Conservation (phyloP, 257 asterid genomes). For the Nyctanthes arbortristis region DNA sequence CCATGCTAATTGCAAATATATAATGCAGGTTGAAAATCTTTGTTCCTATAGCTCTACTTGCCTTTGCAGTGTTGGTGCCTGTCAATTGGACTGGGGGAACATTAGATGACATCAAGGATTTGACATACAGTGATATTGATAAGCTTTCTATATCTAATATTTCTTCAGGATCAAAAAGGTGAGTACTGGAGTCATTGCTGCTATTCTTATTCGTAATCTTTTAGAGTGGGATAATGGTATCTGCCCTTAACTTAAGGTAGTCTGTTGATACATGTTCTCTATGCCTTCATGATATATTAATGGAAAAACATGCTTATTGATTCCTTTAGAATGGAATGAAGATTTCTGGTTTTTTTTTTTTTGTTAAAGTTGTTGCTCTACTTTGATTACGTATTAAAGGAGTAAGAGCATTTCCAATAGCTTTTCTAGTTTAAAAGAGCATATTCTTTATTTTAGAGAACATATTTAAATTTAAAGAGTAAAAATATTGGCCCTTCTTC, state of each 20-base stretch:
- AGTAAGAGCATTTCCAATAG: too few species aligned
- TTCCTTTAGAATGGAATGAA: neutral
- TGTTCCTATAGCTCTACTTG: slow-evolving; percentile 68
- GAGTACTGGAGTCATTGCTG: slow-evolving; percentile 24
- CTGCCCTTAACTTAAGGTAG: neutral
- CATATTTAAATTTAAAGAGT: too few species aligned
- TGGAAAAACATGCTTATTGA: slow-evolving; percentile 7
- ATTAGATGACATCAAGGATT: slow-evolving; percentile 46
- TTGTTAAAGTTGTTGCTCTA: neutral
- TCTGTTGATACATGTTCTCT: neutral
- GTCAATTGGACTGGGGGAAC: slow-evolving; percentile 82
- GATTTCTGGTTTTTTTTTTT: neutral
- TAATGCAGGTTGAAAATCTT: slow-evolving; percentile 78
- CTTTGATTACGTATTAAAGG: neutral
- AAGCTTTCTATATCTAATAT: slow-evolving; percentile 89
- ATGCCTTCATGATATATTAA: neutral
- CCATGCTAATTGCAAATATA: slow-evolving; percentile 2
- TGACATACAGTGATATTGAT: slow-evolving; percentile 75
- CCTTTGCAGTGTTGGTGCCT: slow-evolving; percentile 53
- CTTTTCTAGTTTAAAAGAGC: too few species aligned
- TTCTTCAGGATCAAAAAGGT: slow-evolving; percentile 77
- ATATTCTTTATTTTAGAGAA: too few species aligned
- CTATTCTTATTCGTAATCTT: slow-evolving; percentile 13
- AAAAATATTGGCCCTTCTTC: too few species aligned
- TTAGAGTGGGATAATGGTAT: slow-evolving; percentile 12